Evolutionary conservation across 2,329 filamentous ascomycete genomes (phyloP).

Genomic region (Calonectria pteridis): DNA sequence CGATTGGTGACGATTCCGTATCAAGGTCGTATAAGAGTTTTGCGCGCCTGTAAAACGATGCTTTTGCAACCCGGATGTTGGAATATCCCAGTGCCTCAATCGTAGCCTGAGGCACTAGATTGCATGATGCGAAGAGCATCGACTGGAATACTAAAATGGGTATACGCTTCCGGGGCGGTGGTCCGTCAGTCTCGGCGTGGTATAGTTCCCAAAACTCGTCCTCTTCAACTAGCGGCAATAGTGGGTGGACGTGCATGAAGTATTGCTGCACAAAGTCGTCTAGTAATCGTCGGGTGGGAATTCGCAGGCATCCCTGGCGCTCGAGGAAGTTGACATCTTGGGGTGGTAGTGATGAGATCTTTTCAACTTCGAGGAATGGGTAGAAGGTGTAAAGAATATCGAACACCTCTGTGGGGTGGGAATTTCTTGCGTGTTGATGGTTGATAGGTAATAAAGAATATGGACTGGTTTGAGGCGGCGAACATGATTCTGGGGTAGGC

Average conservation of each 20-base stretch:
- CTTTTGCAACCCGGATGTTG: neutral
- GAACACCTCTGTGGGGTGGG: neutral
- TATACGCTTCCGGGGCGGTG: neutral
- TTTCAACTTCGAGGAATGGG: constrained; percentile 55
- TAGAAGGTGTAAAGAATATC: constrained; percentile 57
- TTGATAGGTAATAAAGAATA: neutral
- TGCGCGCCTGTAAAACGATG: neutral
- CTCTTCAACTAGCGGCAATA: constrained; percentile 59
- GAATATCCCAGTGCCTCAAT: constrained; percentile 6
- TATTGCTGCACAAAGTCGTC: constrained; percentile 63
- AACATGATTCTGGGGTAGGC: neutral
- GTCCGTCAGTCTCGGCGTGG: neutral
- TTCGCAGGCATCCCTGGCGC: constrained; percentile 58
- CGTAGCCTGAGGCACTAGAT: constrained; percentile 4
- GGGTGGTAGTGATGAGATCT: constrained; percentile 50
- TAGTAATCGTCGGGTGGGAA: constrained; percentile 55
- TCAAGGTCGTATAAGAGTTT: constrained; percentile 17
- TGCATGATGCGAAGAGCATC: constrained; percentile 22
- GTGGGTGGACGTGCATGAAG: constrained; percentile 60
- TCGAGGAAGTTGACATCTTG: constrained; percentile 62
- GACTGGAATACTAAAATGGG: constrained; percentile 20
- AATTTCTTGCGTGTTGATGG: neutral
- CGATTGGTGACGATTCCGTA: constrained; percentile 7
- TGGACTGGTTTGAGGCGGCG: neutral
- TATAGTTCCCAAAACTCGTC: constrained; percentile 47